A percentile compares a stretch with the other conserved stretches of the same genome.
Conservation (phyloP, 768 basidiomycete genomes). For the Favolaschia claudopus region DNA sequence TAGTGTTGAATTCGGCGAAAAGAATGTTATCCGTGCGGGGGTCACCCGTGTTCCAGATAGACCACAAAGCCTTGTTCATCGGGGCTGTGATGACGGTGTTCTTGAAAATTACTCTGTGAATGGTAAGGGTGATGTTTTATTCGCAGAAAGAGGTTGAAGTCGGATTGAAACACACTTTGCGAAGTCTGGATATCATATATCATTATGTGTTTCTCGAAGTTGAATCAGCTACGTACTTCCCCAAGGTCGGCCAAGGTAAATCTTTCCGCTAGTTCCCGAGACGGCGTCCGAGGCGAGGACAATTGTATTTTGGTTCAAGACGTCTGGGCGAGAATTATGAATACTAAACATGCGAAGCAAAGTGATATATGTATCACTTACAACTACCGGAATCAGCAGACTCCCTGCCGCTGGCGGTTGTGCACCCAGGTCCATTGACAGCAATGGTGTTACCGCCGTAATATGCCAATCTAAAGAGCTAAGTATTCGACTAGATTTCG, state of each 20-base stretch:
- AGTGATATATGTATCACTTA: conserved; percentile 37
- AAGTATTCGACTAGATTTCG: background rate
- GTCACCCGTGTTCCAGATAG: conserved; percentile 49
- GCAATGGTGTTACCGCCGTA: conserved; percentile 59
- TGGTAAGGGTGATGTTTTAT: background rate
- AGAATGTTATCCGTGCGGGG: conserved; percentile 50
- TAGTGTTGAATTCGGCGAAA: conserved; percentile 55
- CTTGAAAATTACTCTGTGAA: conserved; percentile 54
- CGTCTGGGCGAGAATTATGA: conserved; percentile 36
- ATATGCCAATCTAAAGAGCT: conserved; percentile 45
- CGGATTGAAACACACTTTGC: conserved; percentile 44
- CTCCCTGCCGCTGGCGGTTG: conserved; percentile 58
- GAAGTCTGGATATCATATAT: conserved; percentile 38
- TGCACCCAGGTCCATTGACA: conserved; percentile 49
- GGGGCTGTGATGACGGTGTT: conserved; percentile 51
- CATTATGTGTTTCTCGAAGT: background rate
- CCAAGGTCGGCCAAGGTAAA: conserved; percentile 60
- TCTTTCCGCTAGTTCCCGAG: conserved; percentile 43
- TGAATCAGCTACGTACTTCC: conserved; percentile 37
- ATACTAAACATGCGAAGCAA: background rate
- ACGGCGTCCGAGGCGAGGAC: conserved; percentile 49
- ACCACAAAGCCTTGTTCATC: conserved; percentile 54
- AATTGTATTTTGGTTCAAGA: conserved; percentile 54
- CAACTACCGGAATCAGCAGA: conserved; percentile 55
- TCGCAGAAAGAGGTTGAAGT: background rate